Evolutionary conservation across 257 asterid species (phyloP).

Genomic region (Solanum appendiculatum): DNA sequence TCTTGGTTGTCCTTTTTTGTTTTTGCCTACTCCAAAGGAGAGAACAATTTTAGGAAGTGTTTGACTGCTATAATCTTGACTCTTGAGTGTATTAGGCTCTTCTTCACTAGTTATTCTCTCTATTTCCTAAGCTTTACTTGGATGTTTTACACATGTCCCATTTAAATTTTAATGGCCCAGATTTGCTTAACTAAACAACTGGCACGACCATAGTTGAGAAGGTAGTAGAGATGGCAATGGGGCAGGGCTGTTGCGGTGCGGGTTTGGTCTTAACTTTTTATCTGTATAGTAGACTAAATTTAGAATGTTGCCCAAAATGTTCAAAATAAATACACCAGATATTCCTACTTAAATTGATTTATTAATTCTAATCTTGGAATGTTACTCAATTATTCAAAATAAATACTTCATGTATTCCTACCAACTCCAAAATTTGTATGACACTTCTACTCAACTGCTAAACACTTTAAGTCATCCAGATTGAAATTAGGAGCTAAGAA

Average conservation of each 20-base stretch:
- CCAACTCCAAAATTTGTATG: too few species aligned
- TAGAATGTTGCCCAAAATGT: not conserved
- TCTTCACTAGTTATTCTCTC: not conserved
- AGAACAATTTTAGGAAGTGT: not conserved
- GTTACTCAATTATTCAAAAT: not conserved
- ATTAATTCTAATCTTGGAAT: not conserved
- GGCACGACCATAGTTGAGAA: not conserved
- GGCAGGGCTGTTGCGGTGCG: not conserved
- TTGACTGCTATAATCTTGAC: not conserved
- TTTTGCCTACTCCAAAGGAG: not conserved
- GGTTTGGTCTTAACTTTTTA: not conserved
- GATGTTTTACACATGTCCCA: not conserved
- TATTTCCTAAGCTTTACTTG: not conserved
- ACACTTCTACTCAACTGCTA: too few species aligned
- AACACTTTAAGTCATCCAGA: too few species aligned
- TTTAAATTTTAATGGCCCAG: not conserved
- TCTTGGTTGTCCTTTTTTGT: not conserved
- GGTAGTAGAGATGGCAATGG: not conserved
- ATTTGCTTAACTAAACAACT: not conserved
- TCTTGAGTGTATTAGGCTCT: not conserved
- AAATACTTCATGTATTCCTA: too few species aligned
- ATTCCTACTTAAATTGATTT: not conserved
- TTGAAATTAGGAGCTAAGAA: too few species aligned
- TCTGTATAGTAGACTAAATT: not conserved
- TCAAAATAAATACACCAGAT: not conserved